phyloP scores from a whole-genome alignment of 2,329 filamentous ascomycete species.

The Paecilomyces dactylethromorphus region DNA sequence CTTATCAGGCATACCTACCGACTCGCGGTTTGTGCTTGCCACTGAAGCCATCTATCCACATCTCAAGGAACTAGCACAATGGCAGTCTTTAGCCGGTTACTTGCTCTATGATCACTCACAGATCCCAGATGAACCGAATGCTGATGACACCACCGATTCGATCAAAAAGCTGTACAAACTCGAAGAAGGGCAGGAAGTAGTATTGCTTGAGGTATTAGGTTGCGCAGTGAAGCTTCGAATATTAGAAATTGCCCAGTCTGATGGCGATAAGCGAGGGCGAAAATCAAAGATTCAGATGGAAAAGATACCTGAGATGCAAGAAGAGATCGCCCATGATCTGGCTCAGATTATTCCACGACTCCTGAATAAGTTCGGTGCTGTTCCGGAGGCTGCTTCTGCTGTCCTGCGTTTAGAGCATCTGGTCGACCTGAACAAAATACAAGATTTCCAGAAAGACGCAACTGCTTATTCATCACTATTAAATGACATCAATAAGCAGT shows the following conservation, averaged over 20 bases:
- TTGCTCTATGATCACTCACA: slow-evolving; percentile 84
- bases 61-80: slow-evolving; percentile 72
- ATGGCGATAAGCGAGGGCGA: slow-evolving; percentile 48
- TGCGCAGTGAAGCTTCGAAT: slow-evolving; percentile 72
- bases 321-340: slow-evolving; percentile 71
- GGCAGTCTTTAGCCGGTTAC: slow-evolving; percentile 85
- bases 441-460: slow-evolving; percentile 80
- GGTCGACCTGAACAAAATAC: slow-evolving; percentile 79
- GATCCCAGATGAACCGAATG: slow-evolving; percentile 47
- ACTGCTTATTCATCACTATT: slow-evolving; percentile 73
- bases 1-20: slow-evolving; percentile 58
- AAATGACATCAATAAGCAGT: slow-evolving; percentile 90
- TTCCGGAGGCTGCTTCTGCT: slow-evolving; percentile 75
- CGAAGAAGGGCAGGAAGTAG: slow-evolving; percentile 68
- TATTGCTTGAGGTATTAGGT: slow-evolving; percentile 80
- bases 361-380: slow-evolving; percentile 88
- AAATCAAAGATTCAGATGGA: slow-evolving; percentile 54
- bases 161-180: slow-evolving; percentile 70
- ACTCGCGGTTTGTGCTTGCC: slow-evolving; percentile 79
- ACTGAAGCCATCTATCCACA: slow-evolving; percentile 80
- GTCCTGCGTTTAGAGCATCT: slow-evolving; percentile 81
- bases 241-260: slow-evolving; percentile 57
- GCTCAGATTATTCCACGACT: slow-evolving; percentile 75
- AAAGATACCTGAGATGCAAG: slow-evolving; percentile 62
- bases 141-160: slow-evolving; percentile 53